Percentiles rank a stretch among this genome's conserved stretches.
These are phyloP conservation scores for Lineolata rhizophorae DNA, from an alignment of 495 filamentous ascomycete genomes.

Conservation along the genomic window DNA sequence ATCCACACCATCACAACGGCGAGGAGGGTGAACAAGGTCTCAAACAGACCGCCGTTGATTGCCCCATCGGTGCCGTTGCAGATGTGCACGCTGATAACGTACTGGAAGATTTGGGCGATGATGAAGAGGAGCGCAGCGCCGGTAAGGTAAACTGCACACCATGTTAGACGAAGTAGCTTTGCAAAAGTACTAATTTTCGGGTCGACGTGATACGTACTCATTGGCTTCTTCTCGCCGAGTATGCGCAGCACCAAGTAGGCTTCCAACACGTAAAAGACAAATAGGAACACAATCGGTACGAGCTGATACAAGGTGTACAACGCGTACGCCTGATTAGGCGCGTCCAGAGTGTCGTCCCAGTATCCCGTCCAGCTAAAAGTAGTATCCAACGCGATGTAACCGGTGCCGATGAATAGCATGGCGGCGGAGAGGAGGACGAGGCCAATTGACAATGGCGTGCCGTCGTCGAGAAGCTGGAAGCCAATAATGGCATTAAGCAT, in stretches of 20 bases:
- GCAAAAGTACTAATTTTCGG: conserved; percentile 2
- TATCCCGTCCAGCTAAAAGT: conserved; percentile 66
- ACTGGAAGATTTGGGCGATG: conserved; percentile 86
- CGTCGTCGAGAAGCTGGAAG: conserved; percentile 85
- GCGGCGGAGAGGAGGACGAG: conserved; percentile 47
- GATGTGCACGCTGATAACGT: conserved; percentile 75
- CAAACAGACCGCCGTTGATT: conserved; percentile 84
- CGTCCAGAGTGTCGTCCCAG: conserved; percentile 34
- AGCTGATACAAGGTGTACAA: conserved; percentile 92
- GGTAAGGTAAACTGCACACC: conserved; percentile 42
- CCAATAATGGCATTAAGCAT: conserved; percentile 84
- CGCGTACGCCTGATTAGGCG: conserved; percentile 43
- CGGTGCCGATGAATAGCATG: conserved; percentile 67
- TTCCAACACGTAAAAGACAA: conserved; percentile 66
- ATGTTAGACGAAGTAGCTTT: conserved; percentile 1
- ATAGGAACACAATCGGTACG: conserved; percentile 68
- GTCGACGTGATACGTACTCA: conserved; percentile 36
- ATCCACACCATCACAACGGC: conserved; percentile 67
- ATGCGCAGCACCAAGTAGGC: conserved; percentile 60
- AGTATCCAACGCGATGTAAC: conserved; percentile 90
- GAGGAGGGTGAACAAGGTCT: conserved; percentile 76
- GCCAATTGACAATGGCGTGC: conserved; percentile 62
- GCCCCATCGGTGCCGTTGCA: conserved; percentile 61
- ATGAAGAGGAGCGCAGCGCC: conserved; percentile 63
- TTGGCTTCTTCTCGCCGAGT: conserved; percentile 66